Conservation (phyloP, 108 stramenopile genomes). For the Fragilaria crotonensis region DNA sequence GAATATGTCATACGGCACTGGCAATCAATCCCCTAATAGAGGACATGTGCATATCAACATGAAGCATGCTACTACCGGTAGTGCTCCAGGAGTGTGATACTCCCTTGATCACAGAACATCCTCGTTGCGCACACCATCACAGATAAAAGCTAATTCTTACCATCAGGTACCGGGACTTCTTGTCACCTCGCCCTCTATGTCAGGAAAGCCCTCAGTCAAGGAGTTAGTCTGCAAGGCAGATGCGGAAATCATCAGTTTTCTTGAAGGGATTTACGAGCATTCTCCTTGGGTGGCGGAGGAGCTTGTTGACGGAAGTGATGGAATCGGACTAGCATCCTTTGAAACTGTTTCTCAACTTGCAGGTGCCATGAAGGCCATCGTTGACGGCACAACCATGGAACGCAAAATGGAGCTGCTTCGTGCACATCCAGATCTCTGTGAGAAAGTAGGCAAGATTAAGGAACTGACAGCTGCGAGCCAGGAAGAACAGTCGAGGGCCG, state of each 20-base stretch:
- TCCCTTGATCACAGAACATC: too few relatives aligned
- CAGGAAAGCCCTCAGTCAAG: conserved; percentile 9
- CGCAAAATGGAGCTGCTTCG: conserved; percentile 55
- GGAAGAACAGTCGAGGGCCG: conserved; percentile 73
- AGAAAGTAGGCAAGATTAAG: conserved; percentile 29
- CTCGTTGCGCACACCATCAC: too few relatives aligned
- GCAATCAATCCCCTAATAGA: too few relatives aligned
- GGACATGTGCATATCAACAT: too few relatives aligned
- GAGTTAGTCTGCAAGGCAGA: conserved; percentile 14
- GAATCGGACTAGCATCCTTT: conserved; percentile 21
- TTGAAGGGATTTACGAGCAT: conserved; percentile 84
- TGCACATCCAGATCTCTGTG: conserved; percentile 64
- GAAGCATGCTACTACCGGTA: too few relatives aligned
- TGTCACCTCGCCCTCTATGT: too few relatives aligned
- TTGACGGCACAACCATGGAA: conserved; percentile 34
- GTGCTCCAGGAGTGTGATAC: too few relatives aligned
- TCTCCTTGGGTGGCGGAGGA: conserved; percentile 68
- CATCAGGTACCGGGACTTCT: too few relatives aligned
- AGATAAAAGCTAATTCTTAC: too few relatives aligned
- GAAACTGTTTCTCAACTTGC: conserved; percentile 49
- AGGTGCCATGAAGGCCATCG: conserved; percentile 45
- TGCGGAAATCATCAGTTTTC: conserved; percentile 26
- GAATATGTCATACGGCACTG: too few relatives aligned
- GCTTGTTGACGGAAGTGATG: conserved; percentile 17
- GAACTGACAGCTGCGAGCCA: conserved; percentile 59